Base-by-base conservation (phyloP, 176 grass and related monocot genomes). In the Oryza punctata region DNA sequence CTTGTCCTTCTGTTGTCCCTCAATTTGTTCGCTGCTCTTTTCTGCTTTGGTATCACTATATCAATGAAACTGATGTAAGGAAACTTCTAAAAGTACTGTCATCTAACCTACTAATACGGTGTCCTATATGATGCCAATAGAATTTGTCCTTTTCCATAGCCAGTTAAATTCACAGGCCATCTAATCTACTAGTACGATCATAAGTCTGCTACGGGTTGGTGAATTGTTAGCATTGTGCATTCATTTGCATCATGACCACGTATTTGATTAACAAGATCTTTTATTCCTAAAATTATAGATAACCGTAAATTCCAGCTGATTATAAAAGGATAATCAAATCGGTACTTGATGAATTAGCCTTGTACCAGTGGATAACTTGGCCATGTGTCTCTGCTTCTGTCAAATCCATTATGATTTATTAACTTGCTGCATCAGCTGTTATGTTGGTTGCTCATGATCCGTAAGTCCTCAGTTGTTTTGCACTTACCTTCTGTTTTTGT, bases 101-200 rank as follows among this genome's bases (percentile, higher is more conserved):
- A 81, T 38, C 5, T 63, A 69, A 69, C 35, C 12, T 69, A 26
- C 78, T 46, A 81, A 68, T 82, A 80, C 38, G 43, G n/a, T n/a
- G n/a, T n/a, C n/a, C n/a, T n/a, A n/a, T n/a, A n/a, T n/a, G n/a
- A n/a, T n/a, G n/a, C n/a, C n/a, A n/a, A n/a, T n/a, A n/a, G n/a
- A n/a, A n/a, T n/a, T n/a, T n/a, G n/a, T n/a, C n/a, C n/a, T n/a
- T n/a, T n/a, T n/a, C n/a, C n/a, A n/a, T n/a, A n/a, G n/a, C n/a
- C n/a, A n/a, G n/a, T n/a, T n/a, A n/a, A n/a, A n/a, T n/a, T n/a
- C n/a, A n/a, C n/a, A n/a, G n/a, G n/a, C n/a, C 52, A 81, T 38
- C 5, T 63, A 69, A 69, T 35, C 12, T 69, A 26, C 78, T 46
- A 81, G 75, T 82, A 80, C 38, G 43, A 45, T 45, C 65, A 26